Conservation (phyloP, 2,329 filamentous ascomycete genomes). For the Alternaria triticimaculans region DNA sequence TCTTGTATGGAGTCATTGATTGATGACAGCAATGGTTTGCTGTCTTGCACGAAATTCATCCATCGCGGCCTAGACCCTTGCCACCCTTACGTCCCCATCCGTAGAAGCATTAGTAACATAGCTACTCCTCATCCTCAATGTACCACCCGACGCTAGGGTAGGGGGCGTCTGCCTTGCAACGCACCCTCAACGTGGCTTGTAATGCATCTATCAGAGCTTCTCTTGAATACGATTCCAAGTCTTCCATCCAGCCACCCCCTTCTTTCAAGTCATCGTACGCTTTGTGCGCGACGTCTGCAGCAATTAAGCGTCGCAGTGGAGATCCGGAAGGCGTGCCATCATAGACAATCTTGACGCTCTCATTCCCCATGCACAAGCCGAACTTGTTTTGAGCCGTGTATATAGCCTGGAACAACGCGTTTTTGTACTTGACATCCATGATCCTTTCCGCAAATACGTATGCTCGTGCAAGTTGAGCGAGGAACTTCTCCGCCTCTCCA, state of each 20-base stretch:
- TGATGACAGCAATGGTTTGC: too few species aligned
- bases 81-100: too few species aligned
- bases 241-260: not conserved
- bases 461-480: not conserved
- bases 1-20: too few species aligned
- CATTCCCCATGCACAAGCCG: fast-evolving
- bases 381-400: not conserved
- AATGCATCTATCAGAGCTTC: too few species aligned
- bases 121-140: not conserved
- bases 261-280: too few species aligned
- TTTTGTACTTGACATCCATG: not conserved
- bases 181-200: too few species aligned
- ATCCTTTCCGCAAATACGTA: not conserved
- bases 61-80: too few species aligned
- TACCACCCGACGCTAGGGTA: not conserved
- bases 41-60: too few species aligned
- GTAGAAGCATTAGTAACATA: too few species aligned
- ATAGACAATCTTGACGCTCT: not conserved
- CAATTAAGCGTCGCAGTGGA: not conserved
- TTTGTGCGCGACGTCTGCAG: too few species aligned
- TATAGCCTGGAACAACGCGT: fast-evolving
- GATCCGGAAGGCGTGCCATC: not conserved
- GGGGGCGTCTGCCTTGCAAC: too few species aligned
- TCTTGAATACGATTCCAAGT: too few species aligned
- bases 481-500: not conserved